phyloP scores from a whole-genome alignment of 1,284 basidiomycete genomes.

The Ceratobasidium sp. region DNA sequence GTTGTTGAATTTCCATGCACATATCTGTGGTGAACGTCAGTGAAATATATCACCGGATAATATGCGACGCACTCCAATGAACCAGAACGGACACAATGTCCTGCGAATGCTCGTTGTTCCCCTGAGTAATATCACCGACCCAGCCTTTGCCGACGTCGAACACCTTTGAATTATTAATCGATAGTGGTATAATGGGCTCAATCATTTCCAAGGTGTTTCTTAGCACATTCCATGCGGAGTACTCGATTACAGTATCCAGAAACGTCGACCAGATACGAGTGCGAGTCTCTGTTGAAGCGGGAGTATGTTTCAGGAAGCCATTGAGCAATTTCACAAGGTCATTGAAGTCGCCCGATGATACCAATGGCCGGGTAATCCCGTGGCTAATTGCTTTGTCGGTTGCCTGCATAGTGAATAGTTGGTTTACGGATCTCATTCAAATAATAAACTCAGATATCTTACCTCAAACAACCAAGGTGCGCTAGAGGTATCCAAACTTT shows the following conservation, averaged over 20 bases:
- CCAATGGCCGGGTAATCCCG: constrained; percentile 8
- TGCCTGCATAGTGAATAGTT: constrained; percentile 3
- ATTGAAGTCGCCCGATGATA: not conserved
- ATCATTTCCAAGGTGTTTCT: constrained; percentile 4
- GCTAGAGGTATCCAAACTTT: not conserved
- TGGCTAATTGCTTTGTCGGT: not conserved
- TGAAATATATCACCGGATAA: not conserved
- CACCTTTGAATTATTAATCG: not conserved
- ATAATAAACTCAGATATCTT: not conserved
- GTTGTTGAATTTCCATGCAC: constrained; percentile 14
- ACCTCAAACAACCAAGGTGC: constrained; percentile 39
- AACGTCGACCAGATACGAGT: constrained; percentile 8
- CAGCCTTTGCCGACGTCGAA: constrained; percentile 2
- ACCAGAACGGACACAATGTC: not conserved
- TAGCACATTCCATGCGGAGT: not conserved
- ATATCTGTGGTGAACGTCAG: not conserved
- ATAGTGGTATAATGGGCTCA: not conserved
- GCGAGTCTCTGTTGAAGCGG: not conserved
- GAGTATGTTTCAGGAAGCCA: not conserved
- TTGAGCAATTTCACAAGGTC: not conserved
- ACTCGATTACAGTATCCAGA: not conserved
- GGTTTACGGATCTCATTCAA: not conserved
- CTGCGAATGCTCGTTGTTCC: not conserved
- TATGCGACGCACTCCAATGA: constrained; percentile 28
- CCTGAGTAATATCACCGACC: not conserved